A percentile compares a stretch with the other conserved stretches of the same genome.
These are phyloP conservation scores for Lepidium africanum DNA, from an alignment of 345 rosid species.

Conservation along the genomic window DNA sequence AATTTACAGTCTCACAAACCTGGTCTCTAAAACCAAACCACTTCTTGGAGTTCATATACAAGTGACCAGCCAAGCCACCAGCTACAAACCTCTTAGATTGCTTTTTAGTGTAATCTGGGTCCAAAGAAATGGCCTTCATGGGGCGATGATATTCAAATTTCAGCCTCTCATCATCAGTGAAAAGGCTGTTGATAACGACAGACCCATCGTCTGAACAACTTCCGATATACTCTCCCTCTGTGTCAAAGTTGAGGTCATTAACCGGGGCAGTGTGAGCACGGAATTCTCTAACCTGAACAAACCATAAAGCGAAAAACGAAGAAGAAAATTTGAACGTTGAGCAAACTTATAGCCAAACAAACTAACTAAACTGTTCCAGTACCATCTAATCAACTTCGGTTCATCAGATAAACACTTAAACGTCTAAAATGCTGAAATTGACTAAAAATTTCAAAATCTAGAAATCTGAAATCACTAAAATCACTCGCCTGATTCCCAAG, in stretches of 20 bases:
- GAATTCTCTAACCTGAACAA: slow-evolving; percentile 72
- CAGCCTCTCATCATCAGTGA: slow-evolving; percentile 82
- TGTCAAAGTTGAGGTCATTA: slow-evolving; percentile 90
- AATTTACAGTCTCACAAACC: slow-evolving; percentile 36
- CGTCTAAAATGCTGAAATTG: not conserved
- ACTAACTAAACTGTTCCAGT: not conserved
- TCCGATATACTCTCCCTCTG: slow-evolving; percentile 87
- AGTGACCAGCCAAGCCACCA: slow-evolving; percentile 96
- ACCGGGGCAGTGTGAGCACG: slow-evolving; percentile 74
- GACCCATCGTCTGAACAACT: slow-evolving; percentile 99
- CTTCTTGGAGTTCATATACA: slow-evolving; percentile 75
- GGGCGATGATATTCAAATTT: slow-evolving; percentile 95
- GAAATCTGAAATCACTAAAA: not conserved
- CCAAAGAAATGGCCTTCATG: slow-evolving; percentile 89
- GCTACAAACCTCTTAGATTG: slow-evolving; percentile 76
- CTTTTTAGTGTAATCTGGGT: slow-evolving; percentile 78
- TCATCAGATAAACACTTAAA: not conserved
- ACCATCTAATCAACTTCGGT: not conserved
- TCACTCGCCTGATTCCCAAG: slow-evolving; percentile 81
- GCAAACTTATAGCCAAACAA: not conserved
- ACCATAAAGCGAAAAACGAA: not conserved
- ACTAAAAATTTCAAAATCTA: not conserved
- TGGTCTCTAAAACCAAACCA: slow-evolving; percentile 90
- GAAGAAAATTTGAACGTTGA: not conserved
- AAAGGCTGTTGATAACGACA: slow-evolving; percentile 84